These are phyloP conservation scores for Hysterium pulicare DNA, from an alignment of 2,329 filamentous ascomycete species.

Conservation along the genomic window DNA sequence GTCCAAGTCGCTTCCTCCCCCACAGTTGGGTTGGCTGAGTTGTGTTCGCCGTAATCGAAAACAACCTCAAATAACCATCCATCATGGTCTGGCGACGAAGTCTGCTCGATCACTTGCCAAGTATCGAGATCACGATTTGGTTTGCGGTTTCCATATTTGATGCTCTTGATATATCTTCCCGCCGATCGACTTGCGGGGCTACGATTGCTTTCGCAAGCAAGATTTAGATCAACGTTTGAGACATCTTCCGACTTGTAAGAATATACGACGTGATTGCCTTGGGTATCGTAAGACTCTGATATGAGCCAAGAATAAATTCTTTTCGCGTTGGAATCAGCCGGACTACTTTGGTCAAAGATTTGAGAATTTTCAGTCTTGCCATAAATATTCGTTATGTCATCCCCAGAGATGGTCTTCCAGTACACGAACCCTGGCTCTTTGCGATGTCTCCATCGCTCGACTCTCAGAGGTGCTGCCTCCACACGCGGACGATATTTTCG, in stretches of 20 bases:
- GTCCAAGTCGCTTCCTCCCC: not conserved
- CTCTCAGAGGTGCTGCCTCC: not conserved
- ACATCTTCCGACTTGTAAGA: not conserved
- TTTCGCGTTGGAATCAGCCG: no score
- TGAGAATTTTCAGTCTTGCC: not conserved
- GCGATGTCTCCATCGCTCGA: not conserved
- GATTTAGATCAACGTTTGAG: not conserved
- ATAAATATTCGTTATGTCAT: not conserved
- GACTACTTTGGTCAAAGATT: no score
- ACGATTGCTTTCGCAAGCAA: not conserved
- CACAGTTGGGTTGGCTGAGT: not conserved
- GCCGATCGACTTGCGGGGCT: not conserved
- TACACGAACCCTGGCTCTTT: not conserved
- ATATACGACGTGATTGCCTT: not conserved
- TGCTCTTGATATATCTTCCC: not conserved
- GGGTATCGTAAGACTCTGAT: not conserved
- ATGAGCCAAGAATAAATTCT: not conserved
- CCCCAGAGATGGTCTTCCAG: not conserved
- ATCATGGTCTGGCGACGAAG: not conserved
- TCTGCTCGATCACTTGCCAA: not conserved
- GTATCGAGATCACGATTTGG: not conserved
- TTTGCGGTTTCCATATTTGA: not conserved
- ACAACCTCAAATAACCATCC: not conserved
- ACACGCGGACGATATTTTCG: not conserved
- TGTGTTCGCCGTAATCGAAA: not conserved